A percentile compares a stretch with the other conserved stretches of the same genome.
phyloP scores from a whole-genome alignment of 257 asterid species.

The Plantago ovata region DNA sequence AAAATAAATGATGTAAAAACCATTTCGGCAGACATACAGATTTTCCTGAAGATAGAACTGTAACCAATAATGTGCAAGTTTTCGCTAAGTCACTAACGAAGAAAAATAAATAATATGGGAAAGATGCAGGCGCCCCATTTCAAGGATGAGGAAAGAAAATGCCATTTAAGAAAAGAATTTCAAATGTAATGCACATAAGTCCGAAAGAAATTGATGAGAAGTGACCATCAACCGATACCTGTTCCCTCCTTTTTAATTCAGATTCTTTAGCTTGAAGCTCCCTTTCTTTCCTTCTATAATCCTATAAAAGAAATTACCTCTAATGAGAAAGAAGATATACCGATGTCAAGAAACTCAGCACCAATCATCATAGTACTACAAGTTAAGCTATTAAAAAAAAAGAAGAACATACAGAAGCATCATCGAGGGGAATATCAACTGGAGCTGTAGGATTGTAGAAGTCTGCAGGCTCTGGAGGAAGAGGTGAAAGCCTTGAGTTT shows the following conservation, averaged over 20 bases:
- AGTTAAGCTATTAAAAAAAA: background rate
- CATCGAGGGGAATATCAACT: conserved; percentile 84
- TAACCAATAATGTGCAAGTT: background rate
- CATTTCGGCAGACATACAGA: too few species aligned
- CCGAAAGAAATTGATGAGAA: conserved; percentile 12
- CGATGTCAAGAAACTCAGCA: conserved; percentile 12
- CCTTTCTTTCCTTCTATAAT: conserved; percentile 82
- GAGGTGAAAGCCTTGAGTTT: conserved; percentile 90
- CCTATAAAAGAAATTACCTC: conserved; percentile 40
- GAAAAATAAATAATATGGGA: background rate
- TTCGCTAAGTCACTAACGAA: background rate
- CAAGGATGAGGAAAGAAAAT: background rate
- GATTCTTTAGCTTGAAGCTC: conserved; percentile 91
- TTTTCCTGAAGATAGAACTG: too few species aligned
- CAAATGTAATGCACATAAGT: conserved; percentile 5
- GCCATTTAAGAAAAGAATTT: background rate
- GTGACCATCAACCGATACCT: conserved; percentile 39
- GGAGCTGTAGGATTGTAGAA: conserved; percentile 82
- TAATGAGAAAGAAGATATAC: conserved; percentile 24
- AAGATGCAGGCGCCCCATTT: too few species aligned
- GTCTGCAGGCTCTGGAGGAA: conserved; percentile 94
- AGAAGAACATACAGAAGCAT: conserved; percentile 46
- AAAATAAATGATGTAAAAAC: too few species aligned
- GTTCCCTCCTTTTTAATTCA: conserved; percentile 81
- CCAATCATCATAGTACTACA: background rate